Base-by-base conservation (phyloP, 1,139 yeast species). In the Lodderomyces orthopsilosis region DNA sequence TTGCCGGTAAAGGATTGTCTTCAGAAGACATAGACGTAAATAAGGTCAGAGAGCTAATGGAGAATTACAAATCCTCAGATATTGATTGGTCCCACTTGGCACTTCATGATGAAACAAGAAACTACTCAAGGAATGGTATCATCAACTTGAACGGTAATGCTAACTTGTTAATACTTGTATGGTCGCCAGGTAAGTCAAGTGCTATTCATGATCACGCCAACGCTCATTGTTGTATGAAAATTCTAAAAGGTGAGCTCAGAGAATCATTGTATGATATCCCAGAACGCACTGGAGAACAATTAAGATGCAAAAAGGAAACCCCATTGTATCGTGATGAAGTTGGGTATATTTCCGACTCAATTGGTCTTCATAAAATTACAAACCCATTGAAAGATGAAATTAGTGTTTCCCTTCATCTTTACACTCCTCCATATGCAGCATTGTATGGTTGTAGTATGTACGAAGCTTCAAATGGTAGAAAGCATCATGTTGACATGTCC, bases 391-490 rank as follows among this genome's bases (percentile, higher is more conserved):
- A 63, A 0, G 57, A 63, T 34, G 73, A 72, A 32, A 61, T 68
- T n/a, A 81, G 88, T n/a, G 79, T 85, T 8, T 77, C 86, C 30
- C 69, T 85, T 56, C 93, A 85, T 61, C 70, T 85, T 45, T 85
- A 85, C 63, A 84, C 91, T 12, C 90, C 93, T 7, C 91, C 93
- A 8, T 83, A 83, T 60, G 91, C 91, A 5, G 69, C 83, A 43
- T 68, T 78, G 61, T 79, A 74, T 55, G 90, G 90, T 7, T 83
- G 89, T 57, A 68, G 77, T 47, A 74, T 77, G 60, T 84, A 78
- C 54, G 85, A 81, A 50, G 74, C 75, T 23, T 56, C 54, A 21
- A 73, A 72, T 41, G 85, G 85, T 35, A 66, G 63, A 48, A 73
- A 72, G 54, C 78, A 74, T 48, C 81, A 75, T 54, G 85, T 81